Conservation (phyloP, 306 rosid genomes). For the Citrullus mucosospermus region DNA sequence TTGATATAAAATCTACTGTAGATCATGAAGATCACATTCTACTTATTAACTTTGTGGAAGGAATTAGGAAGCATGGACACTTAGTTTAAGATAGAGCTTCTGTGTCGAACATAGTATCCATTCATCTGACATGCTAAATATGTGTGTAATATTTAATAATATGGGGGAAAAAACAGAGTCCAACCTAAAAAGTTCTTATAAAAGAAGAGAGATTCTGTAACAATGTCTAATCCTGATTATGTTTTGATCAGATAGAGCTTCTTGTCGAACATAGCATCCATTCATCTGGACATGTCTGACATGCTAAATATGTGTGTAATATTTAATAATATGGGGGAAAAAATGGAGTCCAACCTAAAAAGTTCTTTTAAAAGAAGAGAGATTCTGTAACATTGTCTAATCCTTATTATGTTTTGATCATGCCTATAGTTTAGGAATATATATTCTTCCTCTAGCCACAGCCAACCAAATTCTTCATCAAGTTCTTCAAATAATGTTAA, state of each 20-base stretch:
- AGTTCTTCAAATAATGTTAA: not conserved
- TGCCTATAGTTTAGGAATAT: not conserved
- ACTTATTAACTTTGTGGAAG: not conserved
- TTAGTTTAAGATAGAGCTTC: not conserved
- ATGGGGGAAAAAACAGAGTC: not conserved
- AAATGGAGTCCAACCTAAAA: too few species aligned
- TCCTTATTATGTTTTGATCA: not conserved
- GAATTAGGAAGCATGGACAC: not conserved
- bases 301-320: too few species aligned
- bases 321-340: too few species aligned
- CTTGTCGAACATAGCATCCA: too few species aligned
- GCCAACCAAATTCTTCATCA: not conserved
- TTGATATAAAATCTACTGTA: not conserved
- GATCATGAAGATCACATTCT: not conserved
- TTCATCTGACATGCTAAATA: not conserved
- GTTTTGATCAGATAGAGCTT: too few species aligned
- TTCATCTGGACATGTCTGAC: too few species aligned
- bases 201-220: not conserved
- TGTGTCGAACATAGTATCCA: not conserved
- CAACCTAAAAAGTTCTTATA: not conserved
- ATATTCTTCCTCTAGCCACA: not conserved
- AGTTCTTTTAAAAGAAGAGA: too few species aligned
- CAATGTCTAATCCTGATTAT: not conserved
- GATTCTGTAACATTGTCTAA: too few species aligned
- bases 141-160: not conserved